These are phyloP conservation scores for Phytophthora pseudosyringae DNA, from an alignment of 352 stramenopile genomes.

Conservation along the genomic window DNA sequence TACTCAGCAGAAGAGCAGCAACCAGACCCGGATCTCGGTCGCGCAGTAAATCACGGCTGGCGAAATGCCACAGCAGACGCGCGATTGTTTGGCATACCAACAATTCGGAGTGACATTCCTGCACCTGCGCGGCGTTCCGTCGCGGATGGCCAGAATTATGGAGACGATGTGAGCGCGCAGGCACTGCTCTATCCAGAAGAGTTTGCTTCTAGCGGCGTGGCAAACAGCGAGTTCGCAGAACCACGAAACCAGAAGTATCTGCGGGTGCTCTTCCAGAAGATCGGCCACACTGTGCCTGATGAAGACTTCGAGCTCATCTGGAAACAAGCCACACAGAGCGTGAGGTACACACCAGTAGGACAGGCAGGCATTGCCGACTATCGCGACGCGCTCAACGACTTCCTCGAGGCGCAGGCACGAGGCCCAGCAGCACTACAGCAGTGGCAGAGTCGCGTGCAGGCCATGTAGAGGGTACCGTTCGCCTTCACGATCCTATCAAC, in stretches of 20 bases:
- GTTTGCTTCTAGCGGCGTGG: constrained; percentile 81
- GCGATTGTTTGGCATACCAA: constrained; percentile 83
- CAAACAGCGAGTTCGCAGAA: constrained; percentile 86
- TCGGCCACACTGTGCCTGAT: constrained; percentile 63
- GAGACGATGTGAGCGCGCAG: constrained; percentile 81
- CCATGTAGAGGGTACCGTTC: constrained; percentile 20
- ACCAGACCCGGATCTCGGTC: constrained; percentile 83
- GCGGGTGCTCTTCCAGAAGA: constrained; percentile 69
- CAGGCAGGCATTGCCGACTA: constrained; percentile 71
- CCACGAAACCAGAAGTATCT: constrained; percentile 66
- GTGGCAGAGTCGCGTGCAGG: constrained; percentile 54
- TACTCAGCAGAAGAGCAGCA: constrained; percentile 86
- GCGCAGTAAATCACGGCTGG: constrained; percentile 85
- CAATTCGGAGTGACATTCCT: constrained; percentile 86
- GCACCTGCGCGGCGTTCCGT: constrained; percentile 75
- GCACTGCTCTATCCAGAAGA: constrained; percentile 87
- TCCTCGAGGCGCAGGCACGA: constrained; percentile 56
- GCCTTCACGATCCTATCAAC: constrained; percentile 11
- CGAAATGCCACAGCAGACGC: constrained; percentile 72
- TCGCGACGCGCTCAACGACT: constrained; percentile 78
- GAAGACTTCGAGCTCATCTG: constrained; percentile 82
- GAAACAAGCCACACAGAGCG: constrained; percentile 49
- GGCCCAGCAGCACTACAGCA: constrained; percentile 51
- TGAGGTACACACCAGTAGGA: constrained; percentile 51
- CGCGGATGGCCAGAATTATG: constrained; percentile 92